Conservation (phyloP, 2,329 filamentous ascomycete species). For the Phyllosticta citribraziliensis region DNA sequence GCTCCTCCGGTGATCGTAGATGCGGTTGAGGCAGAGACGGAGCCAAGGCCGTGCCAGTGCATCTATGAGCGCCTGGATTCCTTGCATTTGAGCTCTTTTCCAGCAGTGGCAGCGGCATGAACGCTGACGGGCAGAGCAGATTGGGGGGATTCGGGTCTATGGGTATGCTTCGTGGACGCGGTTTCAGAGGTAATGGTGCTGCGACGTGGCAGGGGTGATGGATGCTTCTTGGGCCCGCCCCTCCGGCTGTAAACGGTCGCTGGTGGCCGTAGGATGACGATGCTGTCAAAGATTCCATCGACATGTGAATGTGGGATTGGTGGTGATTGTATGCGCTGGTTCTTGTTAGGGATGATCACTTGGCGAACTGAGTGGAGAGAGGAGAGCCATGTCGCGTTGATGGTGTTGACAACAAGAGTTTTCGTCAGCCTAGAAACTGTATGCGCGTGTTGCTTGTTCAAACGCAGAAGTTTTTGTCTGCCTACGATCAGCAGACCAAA, state of each 20-base stretch:
- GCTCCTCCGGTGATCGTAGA: too few relatives aligned
- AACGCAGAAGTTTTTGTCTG: background rate
- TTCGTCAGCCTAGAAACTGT: background rate
- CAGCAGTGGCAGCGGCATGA: too few relatives aligned
- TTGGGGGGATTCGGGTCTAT: background rate
- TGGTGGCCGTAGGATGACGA: background rate
- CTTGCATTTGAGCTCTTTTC: background rate
- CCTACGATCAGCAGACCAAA: background rate
- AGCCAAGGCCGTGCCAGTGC: background rate
- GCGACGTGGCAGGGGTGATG: background rate
- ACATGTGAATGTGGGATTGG: background rate
- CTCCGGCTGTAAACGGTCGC: background rate
- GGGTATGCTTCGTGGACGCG: background rate
- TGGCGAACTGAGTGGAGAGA: background rate
- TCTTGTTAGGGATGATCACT: background rate
- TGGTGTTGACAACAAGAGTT: background rate
- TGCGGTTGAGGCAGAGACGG: background rate
- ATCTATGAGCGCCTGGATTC: background rate
- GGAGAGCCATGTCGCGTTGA: background rate
- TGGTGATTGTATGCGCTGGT: background rate
- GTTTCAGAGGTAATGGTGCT: background rate
- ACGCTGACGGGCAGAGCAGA: background rate
- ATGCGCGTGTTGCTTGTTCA: background rate
- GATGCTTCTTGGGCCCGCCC: background rate
- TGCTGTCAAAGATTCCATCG: background rate